Base-by-base conservation (phyloP, 495 filamentous ascomycete genomes). In the Pseudomonodictys pantanalensis region DNA sequence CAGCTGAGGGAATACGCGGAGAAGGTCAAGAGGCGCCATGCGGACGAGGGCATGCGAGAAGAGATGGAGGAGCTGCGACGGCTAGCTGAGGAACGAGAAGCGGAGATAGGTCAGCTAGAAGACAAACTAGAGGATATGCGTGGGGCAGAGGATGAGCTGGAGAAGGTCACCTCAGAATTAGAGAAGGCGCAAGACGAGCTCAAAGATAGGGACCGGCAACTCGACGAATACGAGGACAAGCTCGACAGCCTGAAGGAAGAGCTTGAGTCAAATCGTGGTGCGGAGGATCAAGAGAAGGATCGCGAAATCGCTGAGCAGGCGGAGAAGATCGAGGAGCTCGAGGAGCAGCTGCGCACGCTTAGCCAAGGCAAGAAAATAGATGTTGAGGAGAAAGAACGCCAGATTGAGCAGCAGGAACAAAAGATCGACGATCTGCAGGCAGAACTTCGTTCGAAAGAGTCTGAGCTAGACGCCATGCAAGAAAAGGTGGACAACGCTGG, bases 1-100 rank as follows among this genome's bases (percentile, higher is more conserved):
- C 88, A 93, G 72, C 80, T 96, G 47, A 68, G 86, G 33, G 90
- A 96, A 53, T 75, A 91, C 41, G 85, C 80, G 24, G 88, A 95
- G 57, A 89, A 88, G 70, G 79, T 86, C 35, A 88, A 90, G 71
- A 81, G 83, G 63, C 85, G 85, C 67, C 84, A 89, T 60, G 82
- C 81, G 9, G 84, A 91, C 67, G 76, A 83, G 55, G 78, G 73
- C 54, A 79, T 83, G 58, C 77, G 72, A 12, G 81, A 81, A 58
- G 82, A 88, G 71, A 68, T 83, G 48, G 83, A 84, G 39, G 71
- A 76, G 28, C 69, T 87, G 35, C 79, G 78, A 35, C 74, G 74
- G 52, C 54, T 73, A 11, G 72, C 77, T 2, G 76, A 81, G 35
- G 74, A 78, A 28, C 70, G 74, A 33, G 70, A 62, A 15, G 58